Evolutionary conservation across 2,329 filamentous ascomycete species (phyloP), one percentile per base, ranked within the genome.

Genomic region (Colletotrichum falcatum): DNA sequence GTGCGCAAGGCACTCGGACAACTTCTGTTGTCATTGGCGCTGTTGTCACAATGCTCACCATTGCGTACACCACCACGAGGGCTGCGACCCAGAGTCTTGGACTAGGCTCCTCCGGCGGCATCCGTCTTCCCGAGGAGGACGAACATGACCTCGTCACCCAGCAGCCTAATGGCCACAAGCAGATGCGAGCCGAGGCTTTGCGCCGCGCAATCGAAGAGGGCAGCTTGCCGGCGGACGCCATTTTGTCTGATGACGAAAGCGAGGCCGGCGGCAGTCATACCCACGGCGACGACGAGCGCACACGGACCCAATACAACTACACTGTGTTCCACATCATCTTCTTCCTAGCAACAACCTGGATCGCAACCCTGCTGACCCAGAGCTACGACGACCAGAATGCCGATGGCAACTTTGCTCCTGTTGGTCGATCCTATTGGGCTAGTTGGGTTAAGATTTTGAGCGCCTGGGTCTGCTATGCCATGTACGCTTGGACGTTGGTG

Each of bases 361-460:
- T 98, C 5, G 94, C 94, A 2, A 98, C 95, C 0, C 85, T 99
- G 44, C 86, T 99, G 42, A 87, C 86, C 14, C 92, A 95, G 84
- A 92, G 93, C 76, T 89, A 65, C n/a, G 56, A 92, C 74, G 88
- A 92, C 11, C 87, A 90, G 73, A 83, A 85, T 51, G 86, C 88
- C 55, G 87, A 88, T 65, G 87, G 89, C 59, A 91, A 95, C 77
- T 98, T 99, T 81, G 94, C 94, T 2, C 94, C 95, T 0, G 95
- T 99, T 5, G 96, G 96, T 26, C 88, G 96, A 70, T 98, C 95
- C 6, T 97, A 98, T 82, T 97, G 94, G 89, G 96, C 96, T 39
- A 97, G 94, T 78, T 99, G 97, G 96, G 94, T 98, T 75, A 99
- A 99, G 89, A 98, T 99, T 80, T 91, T 98, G 64, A 97, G 95